Conservation (phyloP, 2,329 filamentous ascomycete genomes). For the Alternaria solani region DNA sequence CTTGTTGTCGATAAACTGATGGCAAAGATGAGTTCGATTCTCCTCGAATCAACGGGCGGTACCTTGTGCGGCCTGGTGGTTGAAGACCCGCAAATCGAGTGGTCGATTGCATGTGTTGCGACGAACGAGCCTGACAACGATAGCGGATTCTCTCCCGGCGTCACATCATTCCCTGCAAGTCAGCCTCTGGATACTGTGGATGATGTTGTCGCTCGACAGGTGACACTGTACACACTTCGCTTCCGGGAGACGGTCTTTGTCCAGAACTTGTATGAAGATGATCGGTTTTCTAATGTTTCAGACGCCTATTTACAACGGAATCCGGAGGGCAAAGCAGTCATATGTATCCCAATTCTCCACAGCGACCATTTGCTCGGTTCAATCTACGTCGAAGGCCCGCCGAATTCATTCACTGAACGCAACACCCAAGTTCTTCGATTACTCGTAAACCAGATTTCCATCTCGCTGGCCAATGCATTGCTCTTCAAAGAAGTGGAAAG, state of each 20-base stretch:
- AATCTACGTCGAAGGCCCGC: conserved; percentile 79
- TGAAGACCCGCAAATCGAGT: conserved; percentile 70
- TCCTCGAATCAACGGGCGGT: conserved; percentile 78
- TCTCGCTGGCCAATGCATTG: conserved; percentile 70
- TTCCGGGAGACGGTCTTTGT: conserved; percentile 80
- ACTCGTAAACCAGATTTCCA: conserved; percentile 78
- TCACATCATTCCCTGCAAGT: conserved; percentile 71
- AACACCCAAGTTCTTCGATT: conserved; percentile 65
- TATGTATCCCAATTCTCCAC: conserved; percentile 80
- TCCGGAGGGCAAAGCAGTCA: conserved; percentile 75
- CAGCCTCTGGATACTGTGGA: conserved; percentile 69
- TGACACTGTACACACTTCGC: conserved; percentile 78
- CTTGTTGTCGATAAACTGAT: conserved; percentile 77
- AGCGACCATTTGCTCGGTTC: conserved; percentile 76
- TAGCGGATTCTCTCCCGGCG: conserved; percentile 54
- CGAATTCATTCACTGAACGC: conserved; percentile 79
- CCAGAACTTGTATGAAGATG: conserved; percentile 75
- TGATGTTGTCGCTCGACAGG: conserved; percentile 75
- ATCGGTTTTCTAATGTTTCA: conserved; percentile 78
- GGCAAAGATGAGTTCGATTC: conserved; percentile 82
- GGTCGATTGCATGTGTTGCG: conserved; percentile 78
- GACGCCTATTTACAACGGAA: conserved; percentile 73
- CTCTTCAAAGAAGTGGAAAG: conserved; percentile 75
- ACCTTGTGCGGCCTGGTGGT: conserved; percentile 77
- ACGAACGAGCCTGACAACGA: conserved; percentile 64